Conservation (phyloP, 1,139 yeast species). For the Chernovozyma sophiae-reginae region DNA sequence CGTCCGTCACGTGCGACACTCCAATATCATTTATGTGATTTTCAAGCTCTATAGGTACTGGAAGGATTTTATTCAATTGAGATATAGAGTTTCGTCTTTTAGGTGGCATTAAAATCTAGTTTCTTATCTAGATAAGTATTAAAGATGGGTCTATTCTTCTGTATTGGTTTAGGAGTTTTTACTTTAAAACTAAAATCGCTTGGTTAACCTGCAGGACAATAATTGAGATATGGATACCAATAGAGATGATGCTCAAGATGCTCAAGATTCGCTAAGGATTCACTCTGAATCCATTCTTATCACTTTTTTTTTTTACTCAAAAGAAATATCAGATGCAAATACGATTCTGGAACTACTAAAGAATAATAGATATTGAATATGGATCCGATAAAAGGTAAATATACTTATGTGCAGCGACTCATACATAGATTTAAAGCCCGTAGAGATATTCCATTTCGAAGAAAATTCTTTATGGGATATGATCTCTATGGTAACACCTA, state of each 20-base stretch:
- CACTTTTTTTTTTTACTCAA: too few species aligned
- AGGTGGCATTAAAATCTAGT: conserved; percentile 1
- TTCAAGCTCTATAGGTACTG: conserved; percentile 34
- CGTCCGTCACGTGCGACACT: conserved; percentile 32
- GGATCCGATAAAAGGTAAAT: conserved; percentile 37
- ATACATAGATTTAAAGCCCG: conserved; percentile 59
- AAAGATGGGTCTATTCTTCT: too few species aligned
- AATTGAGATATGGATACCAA: too few species aligned
- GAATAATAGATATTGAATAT: too few species aligned
- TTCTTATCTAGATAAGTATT: too few species aligned
- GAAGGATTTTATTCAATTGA: conserved; percentile 30
- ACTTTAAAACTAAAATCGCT: neutral
- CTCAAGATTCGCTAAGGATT: too few species aligned
- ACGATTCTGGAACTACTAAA: too few species aligned
- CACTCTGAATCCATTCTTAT: too few species aligned
- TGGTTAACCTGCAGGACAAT: too few species aligned
- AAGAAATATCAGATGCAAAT: too few species aligned
- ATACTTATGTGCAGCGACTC: conserved; percentile 40
- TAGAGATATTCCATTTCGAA: conserved; percentile 62
- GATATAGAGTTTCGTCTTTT: conserved; percentile 13
- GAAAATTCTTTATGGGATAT: conserved; percentile 59
- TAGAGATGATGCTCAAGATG: too few species aligned
- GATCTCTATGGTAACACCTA: conserved; percentile 79
- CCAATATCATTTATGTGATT: conserved; percentile 26
- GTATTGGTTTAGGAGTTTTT: neutral